Conservation (phyloP, 2,329 filamentous ascomycete genomes). For the Ophiostoma perfectum region DNA sequence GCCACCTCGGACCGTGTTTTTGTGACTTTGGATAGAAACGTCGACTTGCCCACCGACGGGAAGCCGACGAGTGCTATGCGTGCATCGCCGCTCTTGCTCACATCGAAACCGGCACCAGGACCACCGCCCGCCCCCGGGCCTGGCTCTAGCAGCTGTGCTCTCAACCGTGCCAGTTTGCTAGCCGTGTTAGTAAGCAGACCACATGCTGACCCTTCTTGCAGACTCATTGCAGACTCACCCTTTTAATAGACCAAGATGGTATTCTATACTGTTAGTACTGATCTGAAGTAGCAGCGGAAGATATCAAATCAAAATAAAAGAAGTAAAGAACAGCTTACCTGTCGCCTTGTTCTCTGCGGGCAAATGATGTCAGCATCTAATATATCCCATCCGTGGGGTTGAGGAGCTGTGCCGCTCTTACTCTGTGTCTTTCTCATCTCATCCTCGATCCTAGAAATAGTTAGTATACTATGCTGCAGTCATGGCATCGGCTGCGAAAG, state of each 20-base stretch:
- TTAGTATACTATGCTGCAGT: background rate
- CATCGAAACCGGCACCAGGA: conserved; percentile 80
- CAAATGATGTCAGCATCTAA: conserved; percentile 17
- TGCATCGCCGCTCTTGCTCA: conserved; percentile 93
- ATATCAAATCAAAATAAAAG: too few relatives aligned
- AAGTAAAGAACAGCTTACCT: conserved; percentile 53
- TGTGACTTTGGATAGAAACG: conserved; percentile 96
- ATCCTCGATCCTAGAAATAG: conserved; percentile 82
- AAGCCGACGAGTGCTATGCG: conserved; percentile 98
- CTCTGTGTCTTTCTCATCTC: conserved; percentile 99
- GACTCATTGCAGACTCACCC: conserved; percentile 53
- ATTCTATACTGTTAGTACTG: conserved; percentile 56
- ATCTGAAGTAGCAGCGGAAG: too few relatives aligned
- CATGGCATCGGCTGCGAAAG: background rate
- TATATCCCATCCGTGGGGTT: background rate
- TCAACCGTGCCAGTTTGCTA: conserved; percentile 90
- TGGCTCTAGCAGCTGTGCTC: conserved; percentile 91
- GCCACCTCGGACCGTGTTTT: conserved; percentile 96
- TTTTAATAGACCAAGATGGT: conserved; percentile 95
- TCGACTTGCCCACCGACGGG: conserved; percentile 97
- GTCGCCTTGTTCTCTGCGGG: conserved; percentile 92
- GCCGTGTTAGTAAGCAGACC: background rate
- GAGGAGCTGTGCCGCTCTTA: conserved; percentile 38
- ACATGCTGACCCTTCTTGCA: background rate
- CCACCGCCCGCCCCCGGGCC: conserved; percentile 70